Base-by-base conservation (phyloP, 78 protist species). In the Bodo saltans region DNA sequence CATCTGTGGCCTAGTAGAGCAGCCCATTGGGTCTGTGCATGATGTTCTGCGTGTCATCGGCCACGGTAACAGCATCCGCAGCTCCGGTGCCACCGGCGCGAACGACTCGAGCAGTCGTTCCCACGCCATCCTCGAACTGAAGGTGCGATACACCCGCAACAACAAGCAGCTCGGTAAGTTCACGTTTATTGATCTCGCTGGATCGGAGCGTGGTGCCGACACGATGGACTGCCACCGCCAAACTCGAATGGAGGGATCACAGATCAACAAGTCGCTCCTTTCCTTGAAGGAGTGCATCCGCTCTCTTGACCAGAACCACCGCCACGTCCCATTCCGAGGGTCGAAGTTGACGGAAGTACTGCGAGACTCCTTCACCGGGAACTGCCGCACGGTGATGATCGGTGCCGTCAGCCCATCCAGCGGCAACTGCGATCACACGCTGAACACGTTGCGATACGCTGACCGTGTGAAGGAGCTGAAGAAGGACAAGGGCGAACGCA, bases 201-300 rank as follows among this genome's bases (percentile, higher is more conserved):
- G 98, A 38, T 85, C 90, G 39, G 98, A 95, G 72, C 78, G 96
- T 8, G 96, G 94, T 17, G 85, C 93, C 0, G 99, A 96, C 86
- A 93, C 94, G 0, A 68, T 68, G 34, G 89, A 92, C 60, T 74
- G 68, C 72, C 89, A 96, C 90, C 72, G 91, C 12, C 92, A 92
- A 79, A 93, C 96, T 30, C 83, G 98, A 30, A 79, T 90, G 80
- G 98, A 96, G 83, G 97, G 97, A 30, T 96, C 97, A 27, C 94
- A 93, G 47, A 96, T 96, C 91, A 96, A 96, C 84, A 89, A 91
- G 87, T 78, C 89, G 74, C 78, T 96, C 38, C 90, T 96, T 70
- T 95, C 97, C 3, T 89, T 96, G n/a, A 94, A 96, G 78, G 98
- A 96, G 70, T 96, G 98, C 87, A 96, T 96, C 88, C 84, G 98